Percentiles rank a stretch among this genome's conserved stretches.
These are phyloP conservation scores for Candida multigemmis DNA, from an alignment of 805 yeast genomes.

Conservation along the genomic window DNA sequence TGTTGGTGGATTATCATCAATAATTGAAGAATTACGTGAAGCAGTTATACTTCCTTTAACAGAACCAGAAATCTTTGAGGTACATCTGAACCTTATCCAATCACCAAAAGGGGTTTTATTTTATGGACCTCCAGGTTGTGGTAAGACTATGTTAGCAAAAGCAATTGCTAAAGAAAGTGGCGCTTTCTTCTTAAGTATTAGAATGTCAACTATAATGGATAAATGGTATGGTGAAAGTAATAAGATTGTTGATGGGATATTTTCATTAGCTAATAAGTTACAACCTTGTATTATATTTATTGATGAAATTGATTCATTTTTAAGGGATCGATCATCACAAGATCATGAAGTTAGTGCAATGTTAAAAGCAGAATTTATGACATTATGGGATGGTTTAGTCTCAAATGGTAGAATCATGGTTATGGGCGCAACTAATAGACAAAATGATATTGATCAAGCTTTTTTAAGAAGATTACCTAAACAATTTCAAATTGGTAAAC, in stretches of 20 bases:
- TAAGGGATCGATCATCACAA: conserved; percentile 71
- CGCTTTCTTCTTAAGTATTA: conserved; percentile 82
- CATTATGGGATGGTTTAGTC: conserved; percentile 89
- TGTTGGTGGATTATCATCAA: conserved; percentile 80
- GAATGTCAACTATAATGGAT: conserved; percentile 93
- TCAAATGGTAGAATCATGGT: conserved; percentile 76
- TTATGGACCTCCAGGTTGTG: conserved; percentile 97
- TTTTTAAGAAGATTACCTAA: conserved; percentile 91
- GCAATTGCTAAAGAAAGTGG: conserved; percentile 89
- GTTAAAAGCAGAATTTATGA: conserved; percentile 95
- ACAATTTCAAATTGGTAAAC: conserved; percentile 70
- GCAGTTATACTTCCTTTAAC: conserved; percentile 78
- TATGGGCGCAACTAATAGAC: conserved; percentile 92
- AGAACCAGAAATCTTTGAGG: conserved; percentile 64
- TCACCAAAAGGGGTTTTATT: conserved; percentile 93
- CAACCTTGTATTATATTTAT: conserved; percentile 93
- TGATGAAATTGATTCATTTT: conserved; percentile 92
- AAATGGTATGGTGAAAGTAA: conserved; percentile 97
- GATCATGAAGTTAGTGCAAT: conserved; percentile 96
- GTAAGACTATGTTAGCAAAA: conserved; percentile 94
- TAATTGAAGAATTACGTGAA: conserved; percentile 80
- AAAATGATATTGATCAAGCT: conserved; percentile 86
- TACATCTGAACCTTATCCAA: conserved; percentile 59
- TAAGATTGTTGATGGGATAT: conserved; percentile 87
- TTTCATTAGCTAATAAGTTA: conserved; percentile 78